Evolutionary conservation across 257 asterid genomes (phyloP), one percentile per base, ranked within the genome.

Genomic region (Rhazya stricta): DNA sequence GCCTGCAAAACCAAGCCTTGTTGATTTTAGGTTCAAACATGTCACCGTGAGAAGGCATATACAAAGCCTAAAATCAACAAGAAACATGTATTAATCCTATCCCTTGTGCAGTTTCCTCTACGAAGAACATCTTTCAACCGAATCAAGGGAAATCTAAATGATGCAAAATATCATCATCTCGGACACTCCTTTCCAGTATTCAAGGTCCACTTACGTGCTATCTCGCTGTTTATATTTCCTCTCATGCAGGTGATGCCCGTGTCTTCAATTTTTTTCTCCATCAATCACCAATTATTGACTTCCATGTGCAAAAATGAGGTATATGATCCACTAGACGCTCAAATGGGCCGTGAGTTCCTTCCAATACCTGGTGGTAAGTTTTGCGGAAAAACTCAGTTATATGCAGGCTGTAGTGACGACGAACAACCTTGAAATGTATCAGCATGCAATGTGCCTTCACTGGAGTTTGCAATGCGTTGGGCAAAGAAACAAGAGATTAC

Each of bases 391-490:
- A 25, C 13, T 27, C 23, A 25, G 58, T 65, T 46, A 45, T 13
- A 23, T 70, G 21, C 58, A 91, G 97, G 96, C 96, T 29, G 73
- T 85, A 6, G 97, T 91, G 77, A 82, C 88, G 25, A 91, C 89
- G 90, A 83, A 81, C 90, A 89, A 91, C 84, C 89, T 85, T 25
- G 96, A 90, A 88, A 82, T 84, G 87, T 90, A 88, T 70, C 91
- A 92, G 23, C 91, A 87, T 77, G 89, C 86, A 29, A 87, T 85
- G 85, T 87, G 86, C 78, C 97, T 96, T 0, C 96, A 96, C 0
- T 91, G 97, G 97, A 89, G 89, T 45, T 62, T 91, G 73, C 78
- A 86, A 27, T 91, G 97, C 96, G 84, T 30, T 91, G 97, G 97
- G 85, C 92, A 56, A 91, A 88, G 85, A 89, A 88, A 81, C 96